Evolutionary conservation across 495 filamentous ascomycete genomes (phyloP).

Genomic region (Trichoderma gamsii): DNA sequence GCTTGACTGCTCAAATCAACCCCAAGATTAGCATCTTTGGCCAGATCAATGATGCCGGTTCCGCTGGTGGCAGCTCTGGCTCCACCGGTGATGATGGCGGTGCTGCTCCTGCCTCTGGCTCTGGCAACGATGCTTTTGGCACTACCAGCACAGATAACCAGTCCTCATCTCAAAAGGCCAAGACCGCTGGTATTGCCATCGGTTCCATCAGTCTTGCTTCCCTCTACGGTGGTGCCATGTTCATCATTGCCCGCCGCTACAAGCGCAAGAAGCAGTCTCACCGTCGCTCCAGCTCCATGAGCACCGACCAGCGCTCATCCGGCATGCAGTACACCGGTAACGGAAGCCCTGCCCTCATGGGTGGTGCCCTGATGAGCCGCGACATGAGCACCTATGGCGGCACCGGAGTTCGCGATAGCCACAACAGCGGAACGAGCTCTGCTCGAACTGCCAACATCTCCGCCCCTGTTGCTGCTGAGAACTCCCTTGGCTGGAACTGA

Average conservation of each 20-base stretch:
- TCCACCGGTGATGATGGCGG: slow-evolving; percentile 22
- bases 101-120: slow-evolving; percentile 16
- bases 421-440: slow-evolving; percentile 61
- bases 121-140: slow-evolving; percentile 26
- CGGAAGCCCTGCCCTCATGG: slow-evolving; percentile 52
- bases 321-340: slow-evolving; percentile 51
- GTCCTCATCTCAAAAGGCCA: slow-evolving; percentile 55
- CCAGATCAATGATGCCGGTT: slow-evolving; percentile 35
- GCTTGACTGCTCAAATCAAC: slow-evolving; percentile 77
- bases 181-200: slow-evolving; percentile 77
- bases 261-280: slow-evolving; percentile 79
- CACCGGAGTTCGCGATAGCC: slow-evolving; percentile 55
- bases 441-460: slow-evolving; percentile 66
- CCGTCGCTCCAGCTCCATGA: slow-evolving; percentile 66
- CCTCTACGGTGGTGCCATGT: slow-evolving; percentile 98
- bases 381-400: slow-evolving; percentile 47
- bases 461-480: slow-evolving; percentile 89
- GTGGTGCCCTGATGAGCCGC: slow-evolving; percentile 43
- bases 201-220: slow-evolving; percentile 74
- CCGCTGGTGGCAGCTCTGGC: slow-evolving; percentile 22
- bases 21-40: slow-evolving; percentile 72
- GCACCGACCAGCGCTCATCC: slow-evolving; percentile 25
- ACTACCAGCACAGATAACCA: slow-evolving; percentile 29
- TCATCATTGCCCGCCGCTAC: slow-evolving; percentile 89
- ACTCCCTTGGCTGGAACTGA: slow-evolving; percentile 97